Evolutionary conservation across 352 stramenopile genomes (phyloP), one percentile per base, ranked within the genome.

Genomic region (Phytophthora pluvialis): DNA sequence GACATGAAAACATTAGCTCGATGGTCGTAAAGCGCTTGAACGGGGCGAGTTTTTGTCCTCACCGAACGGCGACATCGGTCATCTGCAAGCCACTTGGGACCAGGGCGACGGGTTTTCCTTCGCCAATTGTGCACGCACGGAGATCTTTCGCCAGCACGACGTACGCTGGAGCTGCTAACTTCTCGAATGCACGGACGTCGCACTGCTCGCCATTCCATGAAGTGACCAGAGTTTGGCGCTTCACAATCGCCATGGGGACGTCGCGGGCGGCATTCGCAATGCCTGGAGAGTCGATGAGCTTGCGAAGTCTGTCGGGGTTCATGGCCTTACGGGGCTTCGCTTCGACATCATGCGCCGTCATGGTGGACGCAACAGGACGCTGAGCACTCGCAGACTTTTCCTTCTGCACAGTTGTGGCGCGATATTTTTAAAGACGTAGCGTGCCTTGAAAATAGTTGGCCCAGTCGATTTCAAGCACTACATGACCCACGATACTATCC

Each of bases 131-230:
- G 12, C 67, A 65, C 13, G 39, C 60, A n/a, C 79, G 73, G 4
- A 75, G 49, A 29, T 88, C 69, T 25, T 78, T 80, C 2, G 70
- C 35, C 1, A 74, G 53, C 3, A 88, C 6, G 7, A 80, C 59
- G 28, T 83, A 59, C 7, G 77, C 53, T 7, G 77, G 38, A 29
- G 63, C 38, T 15, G 64, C 47, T 2, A 86, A 48, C 43, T 82
- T 88, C 21, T 75, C 69, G 43, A 89, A 90, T 3, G 75, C 36
- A 6, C 81, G 66, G 10, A 67, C 45, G 29, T 91, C 83, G 42
- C 75, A 90, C 43, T 77, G 71, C 50, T 89, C 81, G 11, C 81
- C 77, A 43, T 86, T 83, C 83, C 83, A 91, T 0, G 81, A 88
- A 10, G 57, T 67, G 13, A 78, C 57, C 10, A 68, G 50, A 3